Evolutionary conservation across 495 filamentous ascomycete genomes (phyloP).

Genomic region (Collariella sp.): DNA sequence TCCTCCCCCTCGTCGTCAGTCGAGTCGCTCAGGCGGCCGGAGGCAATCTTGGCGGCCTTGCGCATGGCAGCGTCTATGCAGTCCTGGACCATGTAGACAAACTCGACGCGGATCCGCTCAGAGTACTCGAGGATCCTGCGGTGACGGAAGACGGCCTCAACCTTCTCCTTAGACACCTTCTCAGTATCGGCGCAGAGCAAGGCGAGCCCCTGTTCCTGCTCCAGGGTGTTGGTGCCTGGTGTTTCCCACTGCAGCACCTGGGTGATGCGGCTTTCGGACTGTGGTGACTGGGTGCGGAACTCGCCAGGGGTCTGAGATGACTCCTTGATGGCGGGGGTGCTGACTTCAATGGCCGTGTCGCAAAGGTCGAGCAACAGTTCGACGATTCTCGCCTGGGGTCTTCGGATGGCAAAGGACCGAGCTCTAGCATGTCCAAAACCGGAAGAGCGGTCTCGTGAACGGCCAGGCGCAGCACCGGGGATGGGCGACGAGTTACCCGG

Average conservation of each 20-base stretch:
- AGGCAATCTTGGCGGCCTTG: slow-evolving; percentile 81
- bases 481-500: slow-evolving; percentile 50
- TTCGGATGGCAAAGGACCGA: slow-evolving; percentile 74
- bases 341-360: slow-evolving; percentile 92
- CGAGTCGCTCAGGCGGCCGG: slow-evolving; percentile 76
- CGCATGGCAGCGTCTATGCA: slow-evolving; percentile 87
- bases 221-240: slow-evolving; percentile 80
- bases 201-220: slow-evolving; percentile 89
- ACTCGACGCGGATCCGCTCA: slow-evolving; percentile 89
- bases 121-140: slow-evolving; percentile 91
- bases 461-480: slow-evolving; percentile 55
- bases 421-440: slow-evolving; percentile 65
- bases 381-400: slow-evolving; percentile 84
- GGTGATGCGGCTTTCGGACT: slow-evolving; percentile 84
- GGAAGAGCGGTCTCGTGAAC: slow-evolving; percentile 73
- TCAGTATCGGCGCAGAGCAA: slow-evolving; percentile 82
- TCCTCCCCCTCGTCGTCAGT: slow-evolving; percentile 41
- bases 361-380: slow-evolving; percentile 91
- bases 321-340: slow-evolving; percentile 84
- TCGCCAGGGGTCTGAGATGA: slow-evolving; percentile 56
- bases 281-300: slow-evolving; percentile 84
- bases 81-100: slow-evolving; percentile 81
- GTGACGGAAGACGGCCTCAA: slow-evolving; percentile 86
- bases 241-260: slow-evolving; percentile 96
- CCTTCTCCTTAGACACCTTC: slow-evolving; percentile 69